phyloP scores from a whole-genome alignment of 1,139 yeast genomes.

The Diutina neorugosa region DNA sequence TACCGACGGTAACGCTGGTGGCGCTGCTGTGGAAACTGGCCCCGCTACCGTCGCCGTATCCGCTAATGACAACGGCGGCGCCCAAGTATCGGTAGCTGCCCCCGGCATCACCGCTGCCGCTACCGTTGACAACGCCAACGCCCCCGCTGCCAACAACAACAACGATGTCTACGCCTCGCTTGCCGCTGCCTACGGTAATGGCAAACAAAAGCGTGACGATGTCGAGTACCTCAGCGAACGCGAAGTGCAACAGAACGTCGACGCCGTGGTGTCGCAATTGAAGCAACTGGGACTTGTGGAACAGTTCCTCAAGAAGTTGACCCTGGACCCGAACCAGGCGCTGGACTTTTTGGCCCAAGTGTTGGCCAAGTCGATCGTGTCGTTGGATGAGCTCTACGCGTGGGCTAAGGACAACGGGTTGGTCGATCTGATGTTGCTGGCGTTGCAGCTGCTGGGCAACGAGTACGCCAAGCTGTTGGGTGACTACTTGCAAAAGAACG shows the following conservation, averaged over 20 bases:
- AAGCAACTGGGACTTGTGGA: not conserved
- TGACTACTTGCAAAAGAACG: not conserved
- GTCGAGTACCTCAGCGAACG: not conserved
- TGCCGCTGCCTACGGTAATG: not conserved
- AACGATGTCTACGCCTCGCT: not conserved
- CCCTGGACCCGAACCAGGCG: not conserved
- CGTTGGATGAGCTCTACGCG: not conserved
- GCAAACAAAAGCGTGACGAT: not conserved
- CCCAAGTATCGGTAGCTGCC: not conserved
- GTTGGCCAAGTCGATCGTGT: conserved; percentile 1
- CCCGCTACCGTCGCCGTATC: not conserved
- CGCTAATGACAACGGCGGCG: not conserved
- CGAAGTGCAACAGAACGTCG: not conserved
- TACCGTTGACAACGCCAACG: not conserved
- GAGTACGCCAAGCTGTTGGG: not conserved
- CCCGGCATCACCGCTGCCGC: not conserved
- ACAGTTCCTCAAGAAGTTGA: not conserved
- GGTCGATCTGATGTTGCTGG: not conserved
- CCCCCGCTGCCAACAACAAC: not conserved
- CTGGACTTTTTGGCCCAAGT: conserved; percentile 2
- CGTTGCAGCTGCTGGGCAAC: not conserved
- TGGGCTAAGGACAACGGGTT: conserved; percentile 1
- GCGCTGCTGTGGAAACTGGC: not conserved
- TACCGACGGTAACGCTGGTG: not conserved
- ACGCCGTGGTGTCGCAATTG: not conserved